phyloP scores from a whole-genome alignment of 371 early-diverging fungal genomes.

The Mortierella sp. region DNA sequence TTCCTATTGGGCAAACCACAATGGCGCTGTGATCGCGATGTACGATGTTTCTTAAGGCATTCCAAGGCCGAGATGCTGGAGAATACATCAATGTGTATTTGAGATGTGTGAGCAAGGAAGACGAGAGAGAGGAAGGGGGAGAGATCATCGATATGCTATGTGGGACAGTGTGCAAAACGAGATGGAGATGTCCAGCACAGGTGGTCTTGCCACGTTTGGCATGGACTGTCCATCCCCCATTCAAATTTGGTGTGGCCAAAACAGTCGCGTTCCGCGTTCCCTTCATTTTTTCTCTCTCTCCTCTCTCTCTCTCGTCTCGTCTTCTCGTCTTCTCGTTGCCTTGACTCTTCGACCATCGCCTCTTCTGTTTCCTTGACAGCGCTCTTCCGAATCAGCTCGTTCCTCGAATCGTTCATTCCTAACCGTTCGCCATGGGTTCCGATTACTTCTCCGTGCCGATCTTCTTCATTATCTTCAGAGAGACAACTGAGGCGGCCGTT shows the following conservation, averaged over 20 bases:
- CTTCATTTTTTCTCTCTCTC: neutral
- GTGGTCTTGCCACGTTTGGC: neutral
- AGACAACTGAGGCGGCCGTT: conserved; percentile 84
- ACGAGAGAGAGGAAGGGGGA: no score
- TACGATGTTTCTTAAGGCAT: no score
- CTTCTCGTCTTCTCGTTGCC: neutral
- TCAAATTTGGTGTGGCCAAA: neutral
- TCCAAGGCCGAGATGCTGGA: no score
- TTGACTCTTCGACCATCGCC: neutral
- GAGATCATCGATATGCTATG: no score
- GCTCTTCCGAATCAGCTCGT: no score
- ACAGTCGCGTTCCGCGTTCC: neutral
- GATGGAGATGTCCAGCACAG: no score
- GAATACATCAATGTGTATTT: no score
- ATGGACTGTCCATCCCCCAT: neutral
- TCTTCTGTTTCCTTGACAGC: no score
- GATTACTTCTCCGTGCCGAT: conserved; percentile 74
- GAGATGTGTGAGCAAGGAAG: no score
- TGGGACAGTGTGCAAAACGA: no score
- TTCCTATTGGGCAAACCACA: no score
- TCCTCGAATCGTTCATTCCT: neutral
- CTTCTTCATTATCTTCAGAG: conserved; percentile 86
- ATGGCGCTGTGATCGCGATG: no score
- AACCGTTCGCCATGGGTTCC: conserved; percentile 15
- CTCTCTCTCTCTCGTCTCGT: neutral